These are phyloP conservation scores for Luffa aegyptiaca DNA, from an alignment of 306 rosid genomes.

Conservation along the genomic window DNA sequence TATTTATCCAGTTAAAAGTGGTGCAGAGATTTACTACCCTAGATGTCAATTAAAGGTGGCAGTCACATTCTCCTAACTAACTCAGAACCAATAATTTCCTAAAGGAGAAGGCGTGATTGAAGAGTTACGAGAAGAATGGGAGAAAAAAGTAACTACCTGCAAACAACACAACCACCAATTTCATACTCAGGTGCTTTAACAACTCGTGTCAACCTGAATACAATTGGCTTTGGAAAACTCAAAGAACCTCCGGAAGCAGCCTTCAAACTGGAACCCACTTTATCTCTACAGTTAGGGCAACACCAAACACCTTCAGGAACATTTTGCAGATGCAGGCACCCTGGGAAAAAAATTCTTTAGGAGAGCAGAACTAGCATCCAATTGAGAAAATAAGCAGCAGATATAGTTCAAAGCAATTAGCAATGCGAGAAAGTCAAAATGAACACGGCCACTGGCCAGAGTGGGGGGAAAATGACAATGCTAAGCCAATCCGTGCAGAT, in stretches of 20 bases:
- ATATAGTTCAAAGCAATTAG: background rate
- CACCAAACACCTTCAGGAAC: slow-evolving; percentile 73
- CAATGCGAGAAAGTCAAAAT: background rate
- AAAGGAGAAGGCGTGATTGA: background rate
- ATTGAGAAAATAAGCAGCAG: background rate
- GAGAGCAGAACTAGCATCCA: background rate
- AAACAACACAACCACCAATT: slow-evolving; percentile 95
- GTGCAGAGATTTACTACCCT: background rate
- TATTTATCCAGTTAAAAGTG: background rate
- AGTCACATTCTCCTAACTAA: background rate
- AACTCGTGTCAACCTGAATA: slow-evolving; percentile 73
- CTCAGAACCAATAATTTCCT: background rate
- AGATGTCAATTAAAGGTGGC: background rate
- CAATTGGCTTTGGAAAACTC: slow-evolving; percentile 54
- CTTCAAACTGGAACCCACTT: slow-evolving; percentile 40
- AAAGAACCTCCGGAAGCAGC: slow-evolving; percentile 35
- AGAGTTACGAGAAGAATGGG: background rate
- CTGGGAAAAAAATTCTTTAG: slow-evolving; percentile 26
- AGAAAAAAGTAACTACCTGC: slow-evolving; percentile 52
- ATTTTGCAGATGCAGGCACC: slow-evolving; percentile 59
- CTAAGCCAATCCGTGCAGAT: background rate
- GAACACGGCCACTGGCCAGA: background rate
- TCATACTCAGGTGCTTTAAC: slow-evolving; percentile 76
- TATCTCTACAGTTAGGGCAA: slow-evolving; percentile 76
- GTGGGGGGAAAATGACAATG: background rate